Base-by-base conservation (phyloP, 2,329 filamentous ascomycete genomes). In the Penicillium palitans region DNA sequence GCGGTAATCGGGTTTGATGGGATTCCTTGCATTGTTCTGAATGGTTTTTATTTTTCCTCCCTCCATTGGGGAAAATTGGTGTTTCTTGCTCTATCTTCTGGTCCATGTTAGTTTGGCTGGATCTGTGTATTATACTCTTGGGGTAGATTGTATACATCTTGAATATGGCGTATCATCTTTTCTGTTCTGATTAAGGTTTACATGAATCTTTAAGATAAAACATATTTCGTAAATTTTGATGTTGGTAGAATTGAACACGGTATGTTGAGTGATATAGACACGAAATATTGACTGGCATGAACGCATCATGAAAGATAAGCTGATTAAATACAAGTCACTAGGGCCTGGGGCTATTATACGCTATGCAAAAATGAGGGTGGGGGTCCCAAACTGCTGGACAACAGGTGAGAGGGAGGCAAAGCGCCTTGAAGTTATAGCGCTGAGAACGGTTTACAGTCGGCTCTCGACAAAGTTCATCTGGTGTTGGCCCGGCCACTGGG, bases 401-500 rank as follows among this genome's bases (percentile, higher is more conserved):
- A 19, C 25, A 37, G 21, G 54, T 9, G 17, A 50, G 57, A 52
- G 42, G 48, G 57, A 52, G 42, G 45, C 15, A n/a, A 35, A 5
- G 24, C 27, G 27, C 9, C 29, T 33, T 24, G 9, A 9, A 48
- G 42, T 54, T 19, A 5, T 12, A 27, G 17, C 17, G 17, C 41
- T 33, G 49, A 57, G 19, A 27, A 55, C 48, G n/a, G 35, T 66
- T 80, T 82, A 96, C 76, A 97, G 78, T 66, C 90, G 86, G 74
- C 90, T 93, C 77, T 96, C 91, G 59, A 95, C 81, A 46, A 86
- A 84, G 59, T 86, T 83, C 75, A 86, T 82, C 57, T 85, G 84
- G 67, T 87, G 83, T 70, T 91, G 87, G 59, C 88, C 87, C 21
- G 91, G 90, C 90, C 92, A 96, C 67, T 89, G 85, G 41, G 85